A percentile compares a stretch with the other conserved stretches of the same genome.
These are phyloP conservation scores for Tarenaya hassleriana DNA, from an alignment of 345 rosid species.

Conservation along the genomic window DNA sequence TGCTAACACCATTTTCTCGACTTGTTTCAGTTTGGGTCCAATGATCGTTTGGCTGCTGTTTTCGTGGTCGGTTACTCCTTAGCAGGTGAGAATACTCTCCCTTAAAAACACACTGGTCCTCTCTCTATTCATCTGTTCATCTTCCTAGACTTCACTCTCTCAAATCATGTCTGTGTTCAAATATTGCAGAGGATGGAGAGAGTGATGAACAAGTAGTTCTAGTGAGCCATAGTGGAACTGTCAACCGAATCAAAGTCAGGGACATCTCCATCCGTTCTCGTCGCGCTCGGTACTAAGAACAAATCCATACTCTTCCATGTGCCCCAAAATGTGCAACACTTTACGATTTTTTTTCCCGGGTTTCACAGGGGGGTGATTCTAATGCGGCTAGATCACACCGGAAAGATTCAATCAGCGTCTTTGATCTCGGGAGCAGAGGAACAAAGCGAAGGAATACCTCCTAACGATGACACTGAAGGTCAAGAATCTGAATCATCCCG, in stretches of 20 bases:
- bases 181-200: slow-evolving; percentile 68
- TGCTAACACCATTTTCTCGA: not conserved
- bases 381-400: slow-evolving; percentile 83
- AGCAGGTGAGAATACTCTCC: slow-evolving; percentile 44
- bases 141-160: not conserved
- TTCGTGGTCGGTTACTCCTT: slow-evolving; percentile 85
- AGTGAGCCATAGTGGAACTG: slow-evolving; percentile 90
- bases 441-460: slow-evolving; percentile 27
- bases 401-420: slow-evolving; percentile 90
- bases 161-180: slow-evolving; percentile 6
- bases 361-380: slow-evolving; percentile 75
- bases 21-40: slow-evolving; percentile 61
- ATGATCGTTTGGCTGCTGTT: slow-evolving; percentile 76
- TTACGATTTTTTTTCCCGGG: not conserved
- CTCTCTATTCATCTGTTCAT: not conserved
- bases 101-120: not conserved
- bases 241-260: slow-evolving; percentile 81
- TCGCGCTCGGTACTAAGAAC: slow-evolving; percentile 52
- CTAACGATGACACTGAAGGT: not conserved
- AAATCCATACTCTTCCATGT: not conserved
- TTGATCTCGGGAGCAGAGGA: slow-evolving; percentile 61
- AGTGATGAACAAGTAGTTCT: slow-evolving; percentile 90
- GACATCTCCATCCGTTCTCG: slow-evolving; percentile 91
- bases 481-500: slow-evolving; percentile 5
- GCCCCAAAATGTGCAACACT: not conserved